Evolutionary conservation across 1,139 yeast species (phyloP).

Genomic region (Neolecta irregularis): DNA sequence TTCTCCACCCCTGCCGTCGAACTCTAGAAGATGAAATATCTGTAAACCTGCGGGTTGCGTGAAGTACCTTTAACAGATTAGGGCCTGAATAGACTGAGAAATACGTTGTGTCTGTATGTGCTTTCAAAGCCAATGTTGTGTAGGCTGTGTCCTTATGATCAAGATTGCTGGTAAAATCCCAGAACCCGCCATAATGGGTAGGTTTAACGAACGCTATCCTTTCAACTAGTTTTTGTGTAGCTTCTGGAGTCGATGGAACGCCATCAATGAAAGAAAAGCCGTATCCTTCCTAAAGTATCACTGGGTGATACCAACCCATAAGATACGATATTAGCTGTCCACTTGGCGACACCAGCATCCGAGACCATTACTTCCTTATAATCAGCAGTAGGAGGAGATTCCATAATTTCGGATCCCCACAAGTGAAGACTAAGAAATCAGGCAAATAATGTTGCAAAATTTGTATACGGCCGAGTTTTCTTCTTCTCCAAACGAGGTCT

Average conservation of each 20-base stretch:
- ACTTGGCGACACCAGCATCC: slow-evolving; percentile 36
- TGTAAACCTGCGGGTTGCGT: slow-evolving; percentile 63
- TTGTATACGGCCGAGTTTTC: slow-evolving; percentile 3
- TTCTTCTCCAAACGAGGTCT: slow-evolving; percentile 35
- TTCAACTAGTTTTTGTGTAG: slow-evolving; percentile 44
- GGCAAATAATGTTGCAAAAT: background rate
- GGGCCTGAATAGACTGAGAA: too few relatives aligned
- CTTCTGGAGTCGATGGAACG: slow-evolving; percentile 49
- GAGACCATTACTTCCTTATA: slow-evolving; percentile 34
- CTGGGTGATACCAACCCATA: slow-evolving; percentile 6
- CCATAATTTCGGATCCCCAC: slow-evolving; percentile 39
- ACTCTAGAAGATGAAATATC: slow-evolving; percentile 49
- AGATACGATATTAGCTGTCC: slow-evolving; percentile 43
- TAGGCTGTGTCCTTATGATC: slow-evolving; percentile 63
- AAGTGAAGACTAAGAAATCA: slow-evolving; percentile 17
- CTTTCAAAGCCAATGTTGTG: slow-evolving; percentile 49
- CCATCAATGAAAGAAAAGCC: slow-evolving; percentile 53
- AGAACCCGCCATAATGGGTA: slow-evolving; percentile 63
- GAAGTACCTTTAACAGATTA: too few relatives aligned
- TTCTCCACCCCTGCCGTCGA: slow-evolving; percentile 60
- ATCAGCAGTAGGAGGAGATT: slow-evolving; percentile 38
- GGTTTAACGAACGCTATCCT: slow-evolving; percentile 49
- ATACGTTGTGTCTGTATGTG: slow-evolving; percentile 67
- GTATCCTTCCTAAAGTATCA: slow-evolving; percentile 23
- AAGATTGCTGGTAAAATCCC: slow-evolving; percentile 66